Percentiles rank a stretch among this genome's conserved stretches.
These are phyloP conservation scores for Phytophthora meadii DNA, from an alignment of 352 stramenopile genomes.

Conservation along the genomic window DNA sequence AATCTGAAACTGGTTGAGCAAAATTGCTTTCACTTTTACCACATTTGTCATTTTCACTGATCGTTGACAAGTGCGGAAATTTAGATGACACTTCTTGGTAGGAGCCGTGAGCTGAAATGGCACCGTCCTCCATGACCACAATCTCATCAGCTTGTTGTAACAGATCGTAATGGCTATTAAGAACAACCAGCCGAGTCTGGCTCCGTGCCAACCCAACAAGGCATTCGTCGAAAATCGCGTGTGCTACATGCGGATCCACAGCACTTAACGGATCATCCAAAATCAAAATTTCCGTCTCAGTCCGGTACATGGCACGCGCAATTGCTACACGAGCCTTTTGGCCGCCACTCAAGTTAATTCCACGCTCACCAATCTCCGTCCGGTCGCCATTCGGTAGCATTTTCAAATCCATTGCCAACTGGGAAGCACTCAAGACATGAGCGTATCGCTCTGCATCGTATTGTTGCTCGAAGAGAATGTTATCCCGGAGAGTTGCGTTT, in stretches of 20 bases:
- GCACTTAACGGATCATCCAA: constrained; percentile 95
- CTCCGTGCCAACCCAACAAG: constrained; percentile 62
- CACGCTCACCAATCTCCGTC: constrained; percentile 68
- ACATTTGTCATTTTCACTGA: background rate
- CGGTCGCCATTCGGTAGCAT: constrained; percentile 57
- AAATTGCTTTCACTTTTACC: background rate
- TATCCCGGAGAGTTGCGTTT: constrained; percentile 89
- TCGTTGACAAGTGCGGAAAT: constrained; percentile 35
- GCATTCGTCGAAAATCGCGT: constrained; percentile 93
- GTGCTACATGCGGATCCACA: constrained; percentile 95
- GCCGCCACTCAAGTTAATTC: constrained; percentile 66
- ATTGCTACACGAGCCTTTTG: constrained; percentile 86
- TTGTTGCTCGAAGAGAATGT: constrained; percentile 86
- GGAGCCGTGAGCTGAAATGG: constrained; percentile 75
- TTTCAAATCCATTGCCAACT: constrained; percentile 51
- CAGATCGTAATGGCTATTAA: constrained; percentile 93
- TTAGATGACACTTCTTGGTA: constrained; percentile 66
- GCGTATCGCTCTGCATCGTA: constrained; percentile 49
- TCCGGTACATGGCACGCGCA: constrained; percentile 91
- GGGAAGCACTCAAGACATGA: constrained; percentile 40
- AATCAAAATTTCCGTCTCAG: constrained; percentile 89
- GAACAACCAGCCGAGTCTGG: constrained; percentile 91
- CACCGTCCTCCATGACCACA: constrained; percentile 74
- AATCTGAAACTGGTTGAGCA: background rate
- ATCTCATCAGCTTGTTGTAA: constrained; percentile 61